Conservation (phyloP, 257 asterid genomes). For the Solanum piurae region DNA sequence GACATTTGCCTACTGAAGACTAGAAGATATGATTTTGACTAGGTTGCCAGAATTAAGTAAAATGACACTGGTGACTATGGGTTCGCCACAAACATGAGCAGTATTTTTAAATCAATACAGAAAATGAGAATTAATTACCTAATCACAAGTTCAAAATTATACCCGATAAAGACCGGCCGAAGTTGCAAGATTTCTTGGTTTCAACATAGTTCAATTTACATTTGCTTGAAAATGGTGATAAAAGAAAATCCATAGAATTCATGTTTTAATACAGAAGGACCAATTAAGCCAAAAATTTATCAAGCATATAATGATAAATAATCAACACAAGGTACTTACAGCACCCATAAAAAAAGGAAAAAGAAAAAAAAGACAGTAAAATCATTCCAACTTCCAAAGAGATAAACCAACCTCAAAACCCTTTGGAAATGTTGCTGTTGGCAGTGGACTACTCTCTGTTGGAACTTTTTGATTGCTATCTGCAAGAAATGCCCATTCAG, state of each 20-base stretch:
- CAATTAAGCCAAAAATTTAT: not conserved
- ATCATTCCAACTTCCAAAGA: not conserved
- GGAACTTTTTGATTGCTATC: conserved; percentile 28
- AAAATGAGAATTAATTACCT: not conserved
- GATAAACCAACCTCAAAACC: conserved; percentile 47
- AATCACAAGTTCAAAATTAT: not conserved
- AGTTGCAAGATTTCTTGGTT: not conserved
- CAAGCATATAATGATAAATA: not conserved
- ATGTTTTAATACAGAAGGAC: not conserved
- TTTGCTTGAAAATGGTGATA: not conserved
- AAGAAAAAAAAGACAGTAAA: not conserved
- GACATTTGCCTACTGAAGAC: not conserved
- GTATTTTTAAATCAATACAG: not conserved
- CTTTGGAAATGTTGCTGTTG: conserved; percentile 43
- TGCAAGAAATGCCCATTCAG: conserved; percentile 47
- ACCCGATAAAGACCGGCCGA: not conserved
- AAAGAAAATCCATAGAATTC: not conserved
- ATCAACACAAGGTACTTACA: not conserved
- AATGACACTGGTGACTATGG: not conserved
- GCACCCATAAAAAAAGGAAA: not conserved
- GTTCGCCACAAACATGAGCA: not conserved
- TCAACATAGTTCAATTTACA: not conserved
- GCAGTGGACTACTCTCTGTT: conserved; percentile 27
- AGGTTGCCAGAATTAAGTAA: not conserved
- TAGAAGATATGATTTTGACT: not conserved